These are phyloP conservation scores for Phytopythium oedochilum DNA, from an alignment of 352 stramenopile species.

Conservation along the genomic window DNA sequence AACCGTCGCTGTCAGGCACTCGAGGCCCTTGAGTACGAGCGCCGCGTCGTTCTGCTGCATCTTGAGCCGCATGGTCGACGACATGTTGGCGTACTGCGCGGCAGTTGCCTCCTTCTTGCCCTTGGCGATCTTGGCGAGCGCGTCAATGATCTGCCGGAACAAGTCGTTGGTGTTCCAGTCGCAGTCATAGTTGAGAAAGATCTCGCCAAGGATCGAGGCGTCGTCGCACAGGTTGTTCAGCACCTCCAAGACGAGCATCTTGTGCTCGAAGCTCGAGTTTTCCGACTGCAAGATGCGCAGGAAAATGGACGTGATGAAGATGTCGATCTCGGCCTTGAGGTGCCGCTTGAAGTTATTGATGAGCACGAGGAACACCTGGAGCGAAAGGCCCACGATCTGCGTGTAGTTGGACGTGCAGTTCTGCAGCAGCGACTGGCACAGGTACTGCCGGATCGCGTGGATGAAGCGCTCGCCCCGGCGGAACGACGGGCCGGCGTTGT, in stretches of 20 bases:
- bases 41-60: constrained; percentile 69
- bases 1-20: constrained; percentile 93
- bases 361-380: constrained; percentile 98
- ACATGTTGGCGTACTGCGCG: constrained; percentile 55
- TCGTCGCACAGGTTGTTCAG: constrained; percentile 95
- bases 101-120: constrained; percentile 57
- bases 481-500: constrained; percentile 95
- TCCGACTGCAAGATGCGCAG: constrained; percentile 95
- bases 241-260: constrained; percentile 96
- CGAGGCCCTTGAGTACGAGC: constrained; percentile 82
- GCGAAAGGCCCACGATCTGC: constrained; percentile 93
- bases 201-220: constrained; percentile 92
- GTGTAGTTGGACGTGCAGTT: constrained; percentile 98
- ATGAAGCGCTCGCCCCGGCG: constrained; percentile 94
- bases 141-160: constrained; percentile 98
- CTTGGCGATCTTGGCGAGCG: constrained; percentile 94
- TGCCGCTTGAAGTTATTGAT: constrained; percentile 92
- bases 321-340: constrained; percentile 97
- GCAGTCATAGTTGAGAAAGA: constrained; percentile 99
- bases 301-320: constrained; percentile 99
- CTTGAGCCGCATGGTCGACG: constrained; percentile 53
- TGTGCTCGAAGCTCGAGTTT: constrained; percentile 98
- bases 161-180: constrained; percentile 96
- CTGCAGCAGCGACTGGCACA: constrained; percentile 97
- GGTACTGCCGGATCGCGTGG: constrained; percentile 95